Conservation (phyloP, 257 asterid genomes). For the Solanum okadae region DNA sequence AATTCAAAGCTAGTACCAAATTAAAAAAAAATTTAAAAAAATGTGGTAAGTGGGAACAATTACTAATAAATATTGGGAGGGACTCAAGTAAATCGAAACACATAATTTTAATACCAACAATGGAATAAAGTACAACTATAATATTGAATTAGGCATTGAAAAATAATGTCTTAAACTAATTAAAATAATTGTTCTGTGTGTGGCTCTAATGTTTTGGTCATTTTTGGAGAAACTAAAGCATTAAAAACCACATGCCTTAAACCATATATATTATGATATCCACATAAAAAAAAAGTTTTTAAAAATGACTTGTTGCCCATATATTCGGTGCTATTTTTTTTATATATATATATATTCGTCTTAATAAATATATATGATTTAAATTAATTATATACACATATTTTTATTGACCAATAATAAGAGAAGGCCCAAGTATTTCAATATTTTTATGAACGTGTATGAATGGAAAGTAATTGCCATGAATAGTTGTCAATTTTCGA, state of each 20-base stretch:
- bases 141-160: neutral
- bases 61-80: neutral
- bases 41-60: neutral
- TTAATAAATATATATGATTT: neutral
- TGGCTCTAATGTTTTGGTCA: neutral
- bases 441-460: neutral
- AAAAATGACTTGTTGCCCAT: neutral
- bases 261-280: neutral
- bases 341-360: neutral
- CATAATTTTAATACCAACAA: neutral
- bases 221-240: neutral
- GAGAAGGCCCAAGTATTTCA: no score
- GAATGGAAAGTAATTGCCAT: neutral
- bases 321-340: neutral
- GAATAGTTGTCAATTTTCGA: no score
- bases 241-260: neutral
- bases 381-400: neutral
- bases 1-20: neutral
- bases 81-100: neutral
- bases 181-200: neutral
- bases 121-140: neutral
- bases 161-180: neutral
- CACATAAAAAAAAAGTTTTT: neutral
- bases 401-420: no score
- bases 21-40: rapidly evolving